Percentiles rank a stretch among this genome's conserved stretches.
phyloP scores from a whole-genome alignment of 2,329 filamentous ascomycete species.

The Plenodomus lindquistii region DNA sequence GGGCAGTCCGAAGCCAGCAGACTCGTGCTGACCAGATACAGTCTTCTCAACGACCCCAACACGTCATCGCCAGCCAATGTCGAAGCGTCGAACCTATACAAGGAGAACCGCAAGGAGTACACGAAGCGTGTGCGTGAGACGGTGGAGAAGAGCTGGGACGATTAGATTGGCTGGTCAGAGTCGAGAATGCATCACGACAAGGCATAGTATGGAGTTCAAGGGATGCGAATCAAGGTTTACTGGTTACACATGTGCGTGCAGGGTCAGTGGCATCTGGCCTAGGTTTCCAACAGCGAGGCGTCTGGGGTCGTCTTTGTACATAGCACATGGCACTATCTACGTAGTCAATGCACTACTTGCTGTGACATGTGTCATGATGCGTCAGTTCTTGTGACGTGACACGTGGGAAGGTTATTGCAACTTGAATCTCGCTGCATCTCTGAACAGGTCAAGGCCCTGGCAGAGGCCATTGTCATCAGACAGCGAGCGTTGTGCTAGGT shows the following conservation, averaged over 20 bases:
- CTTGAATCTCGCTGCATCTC: no score
- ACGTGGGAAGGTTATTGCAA: no score
- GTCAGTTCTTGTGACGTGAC: no score
- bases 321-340: conserved; percentile 12
- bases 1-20: background rate
- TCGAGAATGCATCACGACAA: conserved; percentile 9
- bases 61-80: conserved; percentile 98
- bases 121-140: conserved; percentile 93
- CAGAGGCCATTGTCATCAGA: no score
- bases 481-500: no score
- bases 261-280: conserved; percentile 10
- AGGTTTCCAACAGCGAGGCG: conserved; percentile 30
- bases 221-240: conserved; percentile 9
- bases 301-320: conserved; percentile 16
- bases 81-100: conserved; percentile 96
- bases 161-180: conserved; percentile 52
- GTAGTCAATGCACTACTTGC: conserved; percentile 5
- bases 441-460: no score
- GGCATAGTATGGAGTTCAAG: conserved; percentile 26
- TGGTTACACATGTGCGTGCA: conserved; percentile 8
- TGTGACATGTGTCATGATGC: background rate
- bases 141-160: conserved; percentile 99
- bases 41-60: conserved; percentile 95
- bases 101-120: conserved; percentile 96
- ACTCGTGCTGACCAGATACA: conserved; percentile 46